Evolutionary conservation across 192 early-diverging fungal genomes (phyloP).

Genomic region (Linnemannia schmuckeri): DNA sequence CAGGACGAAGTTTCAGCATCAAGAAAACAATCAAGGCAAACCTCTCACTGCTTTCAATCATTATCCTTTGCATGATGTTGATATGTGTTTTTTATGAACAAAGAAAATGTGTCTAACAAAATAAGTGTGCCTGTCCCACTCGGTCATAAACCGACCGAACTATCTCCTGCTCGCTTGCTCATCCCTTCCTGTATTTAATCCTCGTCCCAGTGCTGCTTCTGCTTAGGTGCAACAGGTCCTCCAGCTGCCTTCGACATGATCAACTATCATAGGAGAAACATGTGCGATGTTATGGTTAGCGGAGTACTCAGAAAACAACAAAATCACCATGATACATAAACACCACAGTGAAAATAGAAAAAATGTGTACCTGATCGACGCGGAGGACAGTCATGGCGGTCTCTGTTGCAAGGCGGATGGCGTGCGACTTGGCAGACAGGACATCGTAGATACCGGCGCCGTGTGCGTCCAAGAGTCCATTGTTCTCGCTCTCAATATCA

Average conservation of each 20-base stretch:
- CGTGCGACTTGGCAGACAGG: slow-evolving; percentile 88
- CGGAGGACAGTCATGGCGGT: slow-evolving; percentile 94
- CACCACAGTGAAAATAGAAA: not conserved
- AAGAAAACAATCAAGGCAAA: not conserved
- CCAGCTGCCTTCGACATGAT: slow-evolving; percentile 99
- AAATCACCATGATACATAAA: too few relatives aligned
- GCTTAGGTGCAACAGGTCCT: slow-evolving; percentile 92
- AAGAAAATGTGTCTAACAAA: slow-evolving; percentile 1
- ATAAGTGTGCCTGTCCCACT: not conserved
- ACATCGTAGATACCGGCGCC: slow-evolving; percentile 84
- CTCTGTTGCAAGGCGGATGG: slow-evolving; percentile 90
- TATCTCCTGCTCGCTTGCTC: not conserved
- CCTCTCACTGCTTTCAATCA: not conserved
- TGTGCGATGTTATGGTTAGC: not conserved
- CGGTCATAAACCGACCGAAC: not conserved
- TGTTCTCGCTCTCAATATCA: slow-evolving; percentile 82
- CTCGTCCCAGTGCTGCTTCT: slow-evolving; percentile 92
- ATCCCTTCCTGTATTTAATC: slow-evolving; percentile 42
- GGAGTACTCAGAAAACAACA: not conserved
- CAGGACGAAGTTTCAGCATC: not conserved
- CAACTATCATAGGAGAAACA: slow-evolving; percentile 64
- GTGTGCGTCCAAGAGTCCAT: slow-evolving; percentile 83
- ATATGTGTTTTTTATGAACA: not conserved
- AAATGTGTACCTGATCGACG: slow-evolving; percentile 86
- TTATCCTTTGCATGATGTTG: not conserved